Evolutionary conservation across 352 stramenopile species (phyloP).

Genomic region (Phytophthora cryptogea): DNA sequence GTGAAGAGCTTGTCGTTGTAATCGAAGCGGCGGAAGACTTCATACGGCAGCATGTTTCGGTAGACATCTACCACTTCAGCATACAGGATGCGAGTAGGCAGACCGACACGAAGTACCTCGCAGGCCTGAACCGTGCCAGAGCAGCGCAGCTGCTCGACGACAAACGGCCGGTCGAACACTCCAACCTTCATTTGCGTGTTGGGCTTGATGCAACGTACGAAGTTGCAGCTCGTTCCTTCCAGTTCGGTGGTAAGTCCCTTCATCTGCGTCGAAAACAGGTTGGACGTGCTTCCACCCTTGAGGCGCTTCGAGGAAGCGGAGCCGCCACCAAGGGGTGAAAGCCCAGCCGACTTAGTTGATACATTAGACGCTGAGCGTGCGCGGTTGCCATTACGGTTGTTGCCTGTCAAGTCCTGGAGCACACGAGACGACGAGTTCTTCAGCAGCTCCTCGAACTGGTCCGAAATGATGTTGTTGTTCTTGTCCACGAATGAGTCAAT

Average conservation of each 20-base stretch:
- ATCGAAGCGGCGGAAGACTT: conserved; percentile 75
- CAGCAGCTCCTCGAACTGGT: conserved; percentile 88
- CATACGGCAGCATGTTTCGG: conserved; percentile 61
- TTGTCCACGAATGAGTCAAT: conserved; percentile 90
- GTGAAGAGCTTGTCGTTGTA: conserved; percentile 89
- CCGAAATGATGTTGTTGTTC: conserved; percentile 92
- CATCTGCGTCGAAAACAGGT: conserved; percentile 85
- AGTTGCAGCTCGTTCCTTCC: conserved; percentile 90
- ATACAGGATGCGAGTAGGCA: conserved; percentile 87
- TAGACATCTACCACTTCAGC: conserved; percentile 87
- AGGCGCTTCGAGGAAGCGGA: conserved; percentile 58
- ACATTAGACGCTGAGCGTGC: conserved; percentile 49
- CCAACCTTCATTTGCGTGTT: conserved; percentile 94
- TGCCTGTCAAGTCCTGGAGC: conserved; percentile 68
- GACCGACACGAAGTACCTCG: conserved; percentile 77
- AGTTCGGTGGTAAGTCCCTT: conserved; percentile 83
- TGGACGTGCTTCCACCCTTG: conserved; percentile 73
- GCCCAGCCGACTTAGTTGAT: conserved; percentile 48
- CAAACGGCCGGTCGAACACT: conserved; percentile 75
- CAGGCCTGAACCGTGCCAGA: conserved; percentile 81
- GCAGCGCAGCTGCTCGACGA: conserved; percentile 76
- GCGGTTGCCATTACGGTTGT: conserved; percentile 41
- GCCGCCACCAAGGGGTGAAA: conserved; percentile 37
- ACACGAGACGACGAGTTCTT: conserved; percentile 78
- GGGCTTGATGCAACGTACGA: conserved; percentile 96